Evolutionary conservation across 768 basidiomycete species (phyloP), one percentile per base, ranked within the genome.

Genomic region (Mrakia blollopis): DNA sequence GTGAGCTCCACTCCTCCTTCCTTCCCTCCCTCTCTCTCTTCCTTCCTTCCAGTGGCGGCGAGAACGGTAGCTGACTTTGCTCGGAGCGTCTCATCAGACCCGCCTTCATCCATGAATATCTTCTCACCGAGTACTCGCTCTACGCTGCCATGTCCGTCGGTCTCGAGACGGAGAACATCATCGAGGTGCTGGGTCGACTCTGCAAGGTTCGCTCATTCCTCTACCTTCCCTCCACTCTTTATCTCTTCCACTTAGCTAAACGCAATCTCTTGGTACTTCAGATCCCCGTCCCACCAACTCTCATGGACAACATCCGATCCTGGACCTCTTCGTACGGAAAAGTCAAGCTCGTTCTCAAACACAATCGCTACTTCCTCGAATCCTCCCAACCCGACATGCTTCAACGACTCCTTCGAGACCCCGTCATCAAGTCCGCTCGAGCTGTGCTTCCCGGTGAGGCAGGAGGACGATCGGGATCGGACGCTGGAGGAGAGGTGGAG

Each of bases 71-170:
- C 65, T 68, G 65, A 68, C 41, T 47, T 25, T 32, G 30, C 25
- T 41, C 21, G 39, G 39, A 50, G 65, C 73, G 41, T 41, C 74
- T 74, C 13, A 74, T 21, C 80, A 96, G 96, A 87, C 97, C 97
- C 72, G 90, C 93, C 68, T 94, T 96, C 85, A 95, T 98, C 79
- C 96, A 99, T 85, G 97, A 98, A 86, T 99, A 98, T 87, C 94
- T 96, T 85, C 89, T 99, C 82, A 98, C 96, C 76, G 91, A 94
- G 63, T 97, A 98, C 84, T 98, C 96, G 25, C 87, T 99, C 23
- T 98, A 99, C 84, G 97, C 97, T 78, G 97, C 97, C 70, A 96
- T 99, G 79, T 98, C 96, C 21, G 97, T 99, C 78, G 97, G 97
- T 39, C 86, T 99, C 39, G 93, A 98, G 83, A 98, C 97, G 13